Base-by-base conservation (phyloP, 139 green algal species). In the Auxenochlorella protothecoides region DNA sequence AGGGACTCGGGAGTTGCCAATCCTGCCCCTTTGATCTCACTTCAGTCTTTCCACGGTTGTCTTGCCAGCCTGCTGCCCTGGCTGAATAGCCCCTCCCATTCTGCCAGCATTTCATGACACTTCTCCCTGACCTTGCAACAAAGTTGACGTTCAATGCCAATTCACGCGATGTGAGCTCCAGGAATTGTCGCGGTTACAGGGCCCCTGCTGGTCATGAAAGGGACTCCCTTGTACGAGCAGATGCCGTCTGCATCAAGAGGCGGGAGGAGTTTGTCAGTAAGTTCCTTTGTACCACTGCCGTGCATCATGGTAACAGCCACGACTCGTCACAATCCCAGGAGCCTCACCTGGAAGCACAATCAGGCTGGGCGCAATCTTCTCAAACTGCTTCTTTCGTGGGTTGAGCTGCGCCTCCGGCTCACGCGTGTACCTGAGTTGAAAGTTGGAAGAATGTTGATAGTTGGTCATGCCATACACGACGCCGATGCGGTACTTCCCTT, bases 321-420 rank as follows among this genome's bases (percentile, higher is more conserved):
- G 9, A 2, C 57, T 62, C 57, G 57, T 62, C 57, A 62, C 57
- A 44, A 0, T 44, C 27, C 27, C 27, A 44, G 27, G 27, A 55
- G 15, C 66, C 81, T 63, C 73, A 92, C 85, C 73, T 51, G 79
- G 83, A 64, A 86, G 75, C 2, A 86, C 93, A 55, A 70, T 81
- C 59, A 97, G 78, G 63, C 94, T 83, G 11, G 85, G 84, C 53
- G 88, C 82, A 3, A 96, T 78, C 51, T 79, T 76, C 76, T 96
- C 92, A 44, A 94, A 88, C 12, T 93, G 76, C 80, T 97, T 97
- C 84, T 93, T 93, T 80, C 96, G 97, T 15, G 89, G 91, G 74
- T 93, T 88, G 59, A 96, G 78, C 80, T 90, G 81, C 6, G 80
- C 81, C 16, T 89, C 73, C 27, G 89, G 85, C 44, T 80, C 69